Conservation (phyloP, 768 basidiomycete species). For the Cystofilobasidium capitatum region DNA sequence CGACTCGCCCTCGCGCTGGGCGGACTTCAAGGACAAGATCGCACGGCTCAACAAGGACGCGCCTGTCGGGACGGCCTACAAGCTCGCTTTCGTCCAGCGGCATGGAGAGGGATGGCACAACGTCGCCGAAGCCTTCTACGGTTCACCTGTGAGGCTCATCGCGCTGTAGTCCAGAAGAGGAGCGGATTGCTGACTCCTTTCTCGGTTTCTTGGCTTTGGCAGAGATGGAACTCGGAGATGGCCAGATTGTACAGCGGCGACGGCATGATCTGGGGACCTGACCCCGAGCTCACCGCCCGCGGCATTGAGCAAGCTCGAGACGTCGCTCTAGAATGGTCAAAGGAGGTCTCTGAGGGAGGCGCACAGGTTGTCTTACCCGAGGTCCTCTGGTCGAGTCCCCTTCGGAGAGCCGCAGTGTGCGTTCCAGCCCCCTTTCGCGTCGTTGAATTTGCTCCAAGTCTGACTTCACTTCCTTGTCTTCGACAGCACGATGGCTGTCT, state of each 20-base stretch:
- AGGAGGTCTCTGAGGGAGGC: not conserved
- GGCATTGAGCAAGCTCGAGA: not conserved
- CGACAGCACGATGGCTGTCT: not conserved
- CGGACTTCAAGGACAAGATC: slow-evolving; percentile 2
- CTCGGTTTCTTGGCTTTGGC: not conserved
- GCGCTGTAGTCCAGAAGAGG: too few relatives aligned
- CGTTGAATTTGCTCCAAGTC: not conserved
- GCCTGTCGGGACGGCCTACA: not conserved
- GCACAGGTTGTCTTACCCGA: not conserved
- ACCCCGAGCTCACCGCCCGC: slow-evolving; percentile 5
- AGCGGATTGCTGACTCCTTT: too few relatives aligned
- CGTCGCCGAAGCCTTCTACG: slow-evolving; percentile 19
- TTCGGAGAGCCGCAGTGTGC: not conserved
- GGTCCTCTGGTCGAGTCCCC: slow-evolving; percentile 4
- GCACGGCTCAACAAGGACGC: slow-evolving; percentile 14
- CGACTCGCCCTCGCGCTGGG: slow-evolving; percentile 16
- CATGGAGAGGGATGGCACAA: slow-evolving; percentile 25
- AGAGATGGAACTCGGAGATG: not conserved
- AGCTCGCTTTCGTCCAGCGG: slow-evolving; percentile 20
- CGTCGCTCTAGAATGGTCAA: not conserved
- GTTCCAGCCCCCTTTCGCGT: not conserved
- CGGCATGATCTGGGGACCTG: slow-evolving; percentile 1
- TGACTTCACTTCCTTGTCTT: too few relatives aligned
- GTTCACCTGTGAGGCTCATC: too few relatives aligned
- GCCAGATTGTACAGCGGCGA: not conserved